phyloP scores from a whole-genome alignment of 306 rosid species.

The Delonix regia region DNA sequence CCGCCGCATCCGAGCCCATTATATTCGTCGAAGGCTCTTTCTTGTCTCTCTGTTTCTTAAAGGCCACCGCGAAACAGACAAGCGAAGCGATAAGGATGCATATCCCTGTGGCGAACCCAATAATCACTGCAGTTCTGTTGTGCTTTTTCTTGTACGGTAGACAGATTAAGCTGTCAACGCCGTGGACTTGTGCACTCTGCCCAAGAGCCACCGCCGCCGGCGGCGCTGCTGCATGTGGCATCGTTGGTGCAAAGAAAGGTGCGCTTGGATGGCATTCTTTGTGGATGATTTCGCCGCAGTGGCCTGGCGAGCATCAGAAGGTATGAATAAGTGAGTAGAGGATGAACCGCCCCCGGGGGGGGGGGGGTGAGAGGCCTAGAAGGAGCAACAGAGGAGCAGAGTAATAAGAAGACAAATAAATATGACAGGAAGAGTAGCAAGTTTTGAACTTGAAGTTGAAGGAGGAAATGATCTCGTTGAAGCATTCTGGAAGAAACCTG shows the following conservation, averaged over 20 bases:
- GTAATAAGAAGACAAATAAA: neutral
- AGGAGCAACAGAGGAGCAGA: slow-evolving; percentile 22
- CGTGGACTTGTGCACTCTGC: slow-evolving; percentile 57
- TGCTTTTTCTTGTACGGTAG: slow-evolving; percentile 47
- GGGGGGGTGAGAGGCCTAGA: slow-evolving; percentile 27
- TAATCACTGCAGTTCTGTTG: slow-evolving; percentile 46
- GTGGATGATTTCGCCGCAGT: slow-evolving; percentile 79
- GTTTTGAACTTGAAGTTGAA: slow-evolving; percentile 4
- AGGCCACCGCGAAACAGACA: slow-evolving; percentile 48
- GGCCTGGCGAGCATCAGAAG: slow-evolving; percentile 60
- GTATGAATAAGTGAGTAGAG: slow-evolving; percentile 9
- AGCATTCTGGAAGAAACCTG: slow-evolving; percentile 43
- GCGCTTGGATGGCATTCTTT: slow-evolving; percentile 59
- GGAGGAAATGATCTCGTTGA: neutral
- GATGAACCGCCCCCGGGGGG: too few relatives aligned
- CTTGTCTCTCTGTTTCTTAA: slow-evolving; percentile 46
- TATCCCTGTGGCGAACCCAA: slow-evolving; percentile 63
- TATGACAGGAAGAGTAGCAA: slow-evolving; percentile 27
- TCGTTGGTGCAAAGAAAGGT: slow-evolving; percentile 59
- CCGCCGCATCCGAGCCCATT: slow-evolving; percentile 50
- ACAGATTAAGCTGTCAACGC: slow-evolving; percentile 47
- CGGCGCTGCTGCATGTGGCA: slow-evolving; percentile 24
- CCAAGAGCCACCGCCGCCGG: slow-evolving; percentile 47
- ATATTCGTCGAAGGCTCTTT: neutral
- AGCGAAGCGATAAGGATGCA: slow-evolving; percentile 50